Evolutionary conservation across 2,329 filamentous ascomycete species (phyloP).

Genomic region (Blastomyces gilchristii): DNA sequence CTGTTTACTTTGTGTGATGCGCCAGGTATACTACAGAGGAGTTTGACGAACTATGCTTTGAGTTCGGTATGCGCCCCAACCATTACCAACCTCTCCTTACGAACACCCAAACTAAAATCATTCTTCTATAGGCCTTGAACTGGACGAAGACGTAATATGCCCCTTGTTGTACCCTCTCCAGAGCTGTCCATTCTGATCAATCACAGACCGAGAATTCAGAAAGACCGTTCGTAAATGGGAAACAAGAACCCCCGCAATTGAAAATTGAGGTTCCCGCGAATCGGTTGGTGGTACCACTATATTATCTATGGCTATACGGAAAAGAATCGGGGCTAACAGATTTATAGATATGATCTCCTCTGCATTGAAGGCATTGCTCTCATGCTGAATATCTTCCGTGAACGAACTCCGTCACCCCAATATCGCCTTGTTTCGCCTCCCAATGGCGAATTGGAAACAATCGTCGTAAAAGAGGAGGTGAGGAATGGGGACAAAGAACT

Average conservation of each 20-base stretch:
- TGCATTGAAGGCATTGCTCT: constrained; percentile 95
- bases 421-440: constrained; percentile 65
- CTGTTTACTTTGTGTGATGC: constrained; percentile 6
- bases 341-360: constrained; percentile 65
- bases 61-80: constrained; percentile 55
- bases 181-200: constrained; percentile 20
- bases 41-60: constrained; percentile 96
- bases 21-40: constrained; percentile 76
- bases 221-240: constrained; percentile 62
- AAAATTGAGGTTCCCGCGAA: constrained; percentile 98
- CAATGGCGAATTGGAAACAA: constrained; percentile 63
- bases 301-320: constrained; percentile 1
- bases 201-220: constrained; percentile 58
- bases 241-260: constrained; percentile 79
- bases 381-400: constrained; percentile 91
- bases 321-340: constrained; percentile 17
- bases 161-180: constrained; percentile 16
- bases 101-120: constrained; percentile 15
- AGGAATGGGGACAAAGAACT: constrained; percentile 16
- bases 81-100: constrained; percentile 7
- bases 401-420: constrained; percentile 62
- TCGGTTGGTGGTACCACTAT: constrained; percentile 53
- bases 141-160: constrained; percentile 71
- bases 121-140: constrained; percentile 58
- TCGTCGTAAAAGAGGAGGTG: constrained; percentile 63